Base-by-base conservation (phyloP, 179 eudicot species). In the Corrigiola litoralis region DNA sequence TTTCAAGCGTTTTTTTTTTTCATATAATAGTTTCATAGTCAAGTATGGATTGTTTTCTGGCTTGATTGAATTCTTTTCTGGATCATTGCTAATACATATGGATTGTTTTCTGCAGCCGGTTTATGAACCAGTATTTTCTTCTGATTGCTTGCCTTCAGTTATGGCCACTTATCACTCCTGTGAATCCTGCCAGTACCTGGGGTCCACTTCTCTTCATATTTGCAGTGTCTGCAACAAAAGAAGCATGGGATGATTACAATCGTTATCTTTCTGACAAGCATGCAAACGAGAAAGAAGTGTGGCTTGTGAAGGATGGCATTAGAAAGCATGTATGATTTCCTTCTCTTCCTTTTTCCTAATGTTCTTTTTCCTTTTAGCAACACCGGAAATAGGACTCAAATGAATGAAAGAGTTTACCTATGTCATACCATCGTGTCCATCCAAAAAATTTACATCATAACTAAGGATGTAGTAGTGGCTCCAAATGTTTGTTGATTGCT, bases 111-210 rank as follows among this genome's bases (percentile, higher is more conserved):
- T 72, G 53, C 97, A 94, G 99, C 80, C 99, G 99, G 29, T 94
- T 94, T 72, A 94, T 94, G 99, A 94, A 94, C 73, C 99, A 94
- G 82, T 94, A 94, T 71, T 94, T 94, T 77, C 84, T 94, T 84
- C 68, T 94, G 91, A 94, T 94, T 72, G 99, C 99, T 61, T 94
- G 99, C 80, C 97, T 94, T 79, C 99, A 94, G 75, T 84, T 94
- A 56, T 94, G 99, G 99, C 82, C 99, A 32, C 87, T 94, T 33
- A 94, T 94, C 64, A 94, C 99, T 65, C 99, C 99, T 65, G 97
- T 94, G 63, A 94, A 90, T 81, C 99, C 99, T 79, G 99, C 95
- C 40, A 90, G 92, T 64, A 88, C 99, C 6, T 94, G 99, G 99
- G 97, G 97, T 61, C 99, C 99, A 11, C 94, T 94, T 61, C 75